Evolutionary conservation across 768 basidiomycete species (phyloP), one percentile per base, ranked within the genome.

Genomic region (Rhodotorula diobovata): DNA sequence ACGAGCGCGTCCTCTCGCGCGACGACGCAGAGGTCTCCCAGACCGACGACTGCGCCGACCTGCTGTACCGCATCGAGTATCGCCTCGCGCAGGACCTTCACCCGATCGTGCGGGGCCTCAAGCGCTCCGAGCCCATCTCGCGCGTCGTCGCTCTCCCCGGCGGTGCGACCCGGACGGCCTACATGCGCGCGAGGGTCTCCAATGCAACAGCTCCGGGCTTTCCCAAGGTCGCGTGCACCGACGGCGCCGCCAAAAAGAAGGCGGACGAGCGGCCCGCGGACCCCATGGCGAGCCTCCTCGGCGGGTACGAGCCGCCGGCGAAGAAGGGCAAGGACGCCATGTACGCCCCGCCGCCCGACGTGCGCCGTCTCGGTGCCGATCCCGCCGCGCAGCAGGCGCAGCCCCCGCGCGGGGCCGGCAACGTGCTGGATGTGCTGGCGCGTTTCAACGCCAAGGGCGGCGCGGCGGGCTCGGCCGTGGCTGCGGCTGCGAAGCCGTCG

Each of bases 31-130:
- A 75, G 35, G 57, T 60, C 35, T 54, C 64, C 30, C 73, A 75
- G 28, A 45, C 70, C 2, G 63, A 61, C 57, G 67, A 55, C n/a
- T 35, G 34, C 37, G 30, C 25, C 30, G 18, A 62, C 21, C 23
- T 39, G 4, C 59, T 48, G 12, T 75, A 66, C 61, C 70, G 73
- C 25, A 68, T 75, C 63, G 73, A 75, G 54, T 75, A 68, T 57
- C 73, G 70, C 30, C 15, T 11, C 12, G 64, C 61, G 18, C 73
- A 71, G 35, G 73, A 68, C 55, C 51, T 75, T n/a, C 73, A 75
- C 57, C 16, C 63, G 21, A 68, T 68, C 61, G 64, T 65, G 2
- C 55, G 67, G 25, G 60, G 64, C 20, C 58, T 75, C 6, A 14
- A 32, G 18, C 30, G 41, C 16, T 7, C 25, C 6, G 34, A 46